Evolutionary conservation across 352 stramenopile genomes (phyloP), one percentile per base, ranked within the genome.

Genomic region (Peronospora destructor): DNA sequence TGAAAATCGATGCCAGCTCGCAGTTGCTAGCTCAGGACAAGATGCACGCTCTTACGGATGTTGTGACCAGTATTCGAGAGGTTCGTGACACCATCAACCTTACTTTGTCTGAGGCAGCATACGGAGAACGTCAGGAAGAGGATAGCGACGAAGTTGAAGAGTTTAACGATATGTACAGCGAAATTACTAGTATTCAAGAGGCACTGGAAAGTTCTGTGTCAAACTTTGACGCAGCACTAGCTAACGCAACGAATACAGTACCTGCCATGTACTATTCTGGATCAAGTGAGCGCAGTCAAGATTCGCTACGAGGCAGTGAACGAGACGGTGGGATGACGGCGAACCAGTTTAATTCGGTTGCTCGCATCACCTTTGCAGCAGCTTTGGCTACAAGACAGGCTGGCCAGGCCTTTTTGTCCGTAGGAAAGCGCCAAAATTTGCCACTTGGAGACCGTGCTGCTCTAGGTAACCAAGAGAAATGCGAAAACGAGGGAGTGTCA

Each of bases 61-160:
- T 87, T 17, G 76, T 87, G 28, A 73, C 64, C 13, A 71, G 79
- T 30, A 87, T 87, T 33, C 76, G 76, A 1, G 63, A 80, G 16
- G 70, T 82, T 16, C 71, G 73, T 9, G 73, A 85, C 13, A 87
- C 76, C 0, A 87, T 87, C 34, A 82, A 85, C 39, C 49, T 83
- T 8, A 73, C 73, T 0, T 77, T 85, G 45, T 80, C 76, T 0
- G 73, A 85, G 26, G 71, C 66, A 48, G 53, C 43, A 19, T 61
- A 58, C 23, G 61, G 30, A 56, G 59, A 62, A 46, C 61, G 40
- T 3, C 60, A 73, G 29, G 61, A 73, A 8, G 67, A 79, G 11
- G 49, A 59, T 10, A 63, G 52, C 11, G 50, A 66, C 28, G 52
- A 54, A 17, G 40, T 45, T 2, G 55, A 68, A 16, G 62, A 60